Evolutionary conservation across 495 filamentous ascomycete species (phyloP).

Genomic region (Durotheca rogersii): DNA sequence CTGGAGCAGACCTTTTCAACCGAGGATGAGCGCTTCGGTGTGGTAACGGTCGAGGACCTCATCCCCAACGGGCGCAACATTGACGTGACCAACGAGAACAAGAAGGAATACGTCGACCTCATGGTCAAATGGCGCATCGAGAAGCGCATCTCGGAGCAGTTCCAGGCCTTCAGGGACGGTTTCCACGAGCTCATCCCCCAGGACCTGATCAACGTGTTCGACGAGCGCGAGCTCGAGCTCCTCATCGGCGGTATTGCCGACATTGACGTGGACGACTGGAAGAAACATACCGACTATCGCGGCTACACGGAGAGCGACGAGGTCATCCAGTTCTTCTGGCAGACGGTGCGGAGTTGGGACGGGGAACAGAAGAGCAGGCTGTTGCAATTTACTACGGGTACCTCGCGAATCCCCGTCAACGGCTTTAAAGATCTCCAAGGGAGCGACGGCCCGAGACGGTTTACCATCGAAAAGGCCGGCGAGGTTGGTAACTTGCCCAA

Average conservation of each 20-base stretch:
- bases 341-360: conserved; percentile 93
- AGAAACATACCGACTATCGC: conserved; percentile 99
- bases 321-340: conserved; percentile 98
- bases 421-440: conserved; percentile 99
- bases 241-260: conserved; percentile 98
- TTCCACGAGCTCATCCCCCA: conserved; percentile 97
- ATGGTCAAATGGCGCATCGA: conserved; percentile 99
- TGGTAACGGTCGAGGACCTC: conserved; percentile 85
- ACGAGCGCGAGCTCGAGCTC: conserved; percentile 94
- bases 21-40: conserved; percentile 96
- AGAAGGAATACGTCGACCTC: conserved; percentile 90
- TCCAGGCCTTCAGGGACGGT: conserved; percentile 94
- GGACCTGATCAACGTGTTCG: conserved; percentile 97
- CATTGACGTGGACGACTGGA: conserved; percentile 99
- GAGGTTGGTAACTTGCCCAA: conserved; percentile 89
- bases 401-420: conserved; percentile 96
- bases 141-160: conserved; percentile 96
- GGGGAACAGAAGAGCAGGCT: conserved; percentile 96
- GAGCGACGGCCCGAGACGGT: conserved; percentile 89
- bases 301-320: conserved; percentile 98
- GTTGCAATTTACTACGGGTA: conserved; percentile 96
- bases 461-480: conserved; percentile 97
- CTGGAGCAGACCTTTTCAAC: conserved; percentile 93
- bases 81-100: conserved; percentile 95
- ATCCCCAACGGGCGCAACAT: conserved; percentile 90